phyloP scores from a whole-genome alignment of 805 yeast species.

The Blastobotrys peoriensis region DNA sequence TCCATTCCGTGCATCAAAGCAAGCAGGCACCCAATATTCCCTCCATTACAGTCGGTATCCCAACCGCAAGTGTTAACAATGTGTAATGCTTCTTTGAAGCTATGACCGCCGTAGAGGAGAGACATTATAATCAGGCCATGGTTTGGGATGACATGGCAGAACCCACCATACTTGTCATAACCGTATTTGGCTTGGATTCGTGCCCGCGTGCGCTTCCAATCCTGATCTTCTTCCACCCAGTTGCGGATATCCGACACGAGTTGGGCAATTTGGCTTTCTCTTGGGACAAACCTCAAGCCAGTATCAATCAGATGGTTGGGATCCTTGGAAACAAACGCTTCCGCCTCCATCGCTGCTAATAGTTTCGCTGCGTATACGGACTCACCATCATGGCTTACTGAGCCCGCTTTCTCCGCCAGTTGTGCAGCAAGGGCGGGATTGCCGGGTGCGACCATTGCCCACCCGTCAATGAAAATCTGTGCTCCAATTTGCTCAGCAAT shows the following conservation, averaged over 20 bases:
- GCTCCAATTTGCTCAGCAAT: conserved; percentile 8
- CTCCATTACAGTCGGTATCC: conserved; percentile 6
- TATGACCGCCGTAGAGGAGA: conserved; percentile 2
- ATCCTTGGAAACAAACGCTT: conserved; percentile 6
- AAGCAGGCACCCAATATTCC: conserved; percentile 3
- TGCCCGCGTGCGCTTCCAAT: conserved; percentile 3
- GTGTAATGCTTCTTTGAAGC: conserved; percentile 4
- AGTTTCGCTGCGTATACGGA: conserved; percentile 5
- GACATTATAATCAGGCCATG: conserved; percentile 5
- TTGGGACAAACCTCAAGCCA: not conserved
- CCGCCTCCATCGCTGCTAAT: conserved; percentile 7
- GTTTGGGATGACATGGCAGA: conserved; percentile 5
- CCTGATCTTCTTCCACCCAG: conserved; percentile 2
- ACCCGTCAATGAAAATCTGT: conserved; percentile 6
- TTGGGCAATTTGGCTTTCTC: not conserved
- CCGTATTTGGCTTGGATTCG: conserved; percentile 4
- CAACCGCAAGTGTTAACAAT: conserved; percentile 5
- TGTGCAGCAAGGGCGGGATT: conserved; percentile 3
- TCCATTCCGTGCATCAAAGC: conserved; percentile 5
- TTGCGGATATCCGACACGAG: conserved; percentile 1
- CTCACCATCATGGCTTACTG: conserved; percentile 7
- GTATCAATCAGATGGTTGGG: conserved; percentile 1
- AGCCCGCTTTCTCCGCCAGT: conserved; percentile 4
- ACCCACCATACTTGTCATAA: conserved; percentile 5
- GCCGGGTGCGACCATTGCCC: conserved; percentile 8